Base-by-base conservation (phyloP, 2,329 filamentous ascomycete genomes). In the Chaetomiaceae sp. region DNA sequence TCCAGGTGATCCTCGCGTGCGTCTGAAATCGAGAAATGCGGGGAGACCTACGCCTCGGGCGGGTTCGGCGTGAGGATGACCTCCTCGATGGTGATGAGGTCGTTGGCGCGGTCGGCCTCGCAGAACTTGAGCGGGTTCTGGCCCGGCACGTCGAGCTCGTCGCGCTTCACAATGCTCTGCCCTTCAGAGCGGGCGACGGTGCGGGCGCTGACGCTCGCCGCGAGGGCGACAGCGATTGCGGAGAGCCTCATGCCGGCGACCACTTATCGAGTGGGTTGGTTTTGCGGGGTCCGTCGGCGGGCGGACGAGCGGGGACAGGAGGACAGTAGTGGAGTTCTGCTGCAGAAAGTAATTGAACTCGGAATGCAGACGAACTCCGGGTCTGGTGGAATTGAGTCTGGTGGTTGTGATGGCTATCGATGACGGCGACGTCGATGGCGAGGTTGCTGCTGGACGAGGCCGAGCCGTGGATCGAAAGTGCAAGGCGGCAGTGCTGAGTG, bases 41-140 rank as follows among this genome's bases (percentile, higher is more conserved):
- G 22, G 22, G 22, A 9, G 9, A 78, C 86, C 61, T 81, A 97
- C 91, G 89, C 75, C 62, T 79, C 63, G 29, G 93, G 93, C 50
- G 91, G 93, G 67, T 96, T 97, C 12, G 93, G 93, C 29, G 67
- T 62, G 47, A 98, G 69, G 60, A 96, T 83, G 47, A 97, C 88
- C 38, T 78, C 78, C 54, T 89, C 73, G 60, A 98, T 89, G 35
- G 72, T 69, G 56, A 96, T 72, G 47, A 90, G 76, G 64, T 96
- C 81, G 42, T 79, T 65, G 39, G 68, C 67, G 48, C 87, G 86
- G 52, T 86, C 76, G 48, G 71, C 69, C 55, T 66, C 60, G 65
- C 93, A 98, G 69, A 86, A 87, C 61, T 81, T 72, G 49, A 98
- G 75, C 24, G 93, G 91, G 62, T 91, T 95, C 41, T 91, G 74